Percentiles rank a stretch among this genome's conserved stretches.
Evolutionary conservation across 208 protist species (phyloP).

Genomic region (Wallacemonas rigidus): DNA sequence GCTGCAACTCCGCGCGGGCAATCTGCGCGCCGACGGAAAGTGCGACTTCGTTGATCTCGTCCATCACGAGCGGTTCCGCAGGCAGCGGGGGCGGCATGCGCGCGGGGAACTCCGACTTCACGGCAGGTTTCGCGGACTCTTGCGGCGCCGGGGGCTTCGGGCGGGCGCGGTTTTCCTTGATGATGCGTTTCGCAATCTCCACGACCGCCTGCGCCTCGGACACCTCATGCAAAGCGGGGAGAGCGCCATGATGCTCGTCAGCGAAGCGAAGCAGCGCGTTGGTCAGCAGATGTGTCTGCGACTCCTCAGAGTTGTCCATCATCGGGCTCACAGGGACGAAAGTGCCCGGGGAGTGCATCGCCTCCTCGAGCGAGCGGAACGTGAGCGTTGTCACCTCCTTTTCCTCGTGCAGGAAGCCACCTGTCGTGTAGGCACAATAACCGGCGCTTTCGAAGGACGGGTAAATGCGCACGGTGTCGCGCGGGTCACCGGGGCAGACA

Average conservation of each 20-base stretch:
- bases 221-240: slow-evolving; percentile 67
- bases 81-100: slow-evolving; percentile 54
- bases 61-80: slow-evolving; percentile 60
- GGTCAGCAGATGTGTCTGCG: slow-evolving; percentile 61
- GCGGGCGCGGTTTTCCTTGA: slow-evolving; percentile 48
- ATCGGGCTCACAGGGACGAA: slow-evolving; percentile 83
- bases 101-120: slow-evolving; percentile 71
- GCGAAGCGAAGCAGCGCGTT: slow-evolving; percentile 71
- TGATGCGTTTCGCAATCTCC: slow-evolving; percentile 47
- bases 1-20: slow-evolving; percentile 78
- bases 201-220: slow-evolving; percentile 69
- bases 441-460: slow-evolving; percentile 74
- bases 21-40: slow-evolving; percentile 57
- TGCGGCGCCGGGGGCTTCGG: slow-evolving; percentile 23
- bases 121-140: slow-evolving; percentile 10
- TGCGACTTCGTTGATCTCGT: slow-evolving; percentile 54
- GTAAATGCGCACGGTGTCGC: slow-evolving; percentile 83
- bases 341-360: slow-evolving; percentile 51
- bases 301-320: slow-evolving; percentile 88
- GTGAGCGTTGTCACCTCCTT: slow-evolving; percentile 62
- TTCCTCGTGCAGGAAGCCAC: slow-evolving; percentile 85
- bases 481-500: slow-evolving; percentile 70
- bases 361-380: slow-evolving; percentile 67
- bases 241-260: slow-evolving; percentile 51
- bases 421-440: slow-evolving; percentile 76